Base-by-base conservation (phyloP, 148 eudicot genomes). In the Persicaria maculosa region DNA sequence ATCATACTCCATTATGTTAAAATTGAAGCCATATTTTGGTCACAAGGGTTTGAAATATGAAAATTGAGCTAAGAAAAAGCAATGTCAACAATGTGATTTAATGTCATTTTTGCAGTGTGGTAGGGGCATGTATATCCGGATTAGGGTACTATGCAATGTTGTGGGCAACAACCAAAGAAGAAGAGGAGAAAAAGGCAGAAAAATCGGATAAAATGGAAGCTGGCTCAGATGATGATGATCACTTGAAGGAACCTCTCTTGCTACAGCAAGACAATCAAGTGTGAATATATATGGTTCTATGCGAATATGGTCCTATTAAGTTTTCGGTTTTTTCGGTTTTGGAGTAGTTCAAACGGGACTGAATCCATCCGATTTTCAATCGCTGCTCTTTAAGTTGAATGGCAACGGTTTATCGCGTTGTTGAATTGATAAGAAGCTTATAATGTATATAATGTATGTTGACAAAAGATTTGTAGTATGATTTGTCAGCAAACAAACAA, bases 131-230 rank as follows among this genome's bases (percentile, higher is more conserved):
- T 10, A 71, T 90, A 69, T 81, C 83, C 52, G 97, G 87, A 43
- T 79, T 85, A 22, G 97, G 95, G 1, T 88, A 90, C 71, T 86
- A 76, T 50, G 81, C 88, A 11, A 79, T 87, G 72, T 48, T 88
- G 74, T 85, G 86, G 90, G 97, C 91, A 69, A 85, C 86, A 22
- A 79, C 73, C 15, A 84, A 71, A 80, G 94, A 88, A 72, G 83
- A 84, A 44, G 84, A 80, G 77, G 76, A 73, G 65, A 76, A 19
- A 47, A 50, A 12, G 68, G 72, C 47, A 65, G 17, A 65, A 4
- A 19, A 65, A 43, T 4, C n/a, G 54, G 16, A 75, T 7, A 16
- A 31, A 67, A 19, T 71, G 74, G 4, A 74, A 80, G 5, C 31
- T 16, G 44, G 20, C 11, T 55, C 15, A 53, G 17, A 25, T 62